phyloP scores from a whole-genome alignment of 371 early-diverging fungal species.

The Apophysomyces trapeziformis region DNA sequence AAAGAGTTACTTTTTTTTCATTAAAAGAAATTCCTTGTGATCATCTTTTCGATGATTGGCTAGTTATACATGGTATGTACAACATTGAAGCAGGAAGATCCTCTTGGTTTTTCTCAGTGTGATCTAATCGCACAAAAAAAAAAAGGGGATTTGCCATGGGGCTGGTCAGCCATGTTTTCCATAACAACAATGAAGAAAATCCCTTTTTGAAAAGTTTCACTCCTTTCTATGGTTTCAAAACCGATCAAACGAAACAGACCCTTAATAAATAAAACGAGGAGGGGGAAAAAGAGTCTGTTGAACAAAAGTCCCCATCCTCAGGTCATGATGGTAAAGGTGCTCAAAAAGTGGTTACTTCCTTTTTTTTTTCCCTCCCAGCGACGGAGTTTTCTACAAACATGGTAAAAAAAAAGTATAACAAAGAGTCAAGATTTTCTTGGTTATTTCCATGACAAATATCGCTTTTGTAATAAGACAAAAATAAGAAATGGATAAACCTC shows the following conservation, averaged over 20 bases:
- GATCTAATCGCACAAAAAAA: background rate
- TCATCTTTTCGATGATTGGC: background rate
- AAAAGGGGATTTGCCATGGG: too few species aligned
- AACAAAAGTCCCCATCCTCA: too few species aligned
- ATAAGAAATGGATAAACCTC: background rate
- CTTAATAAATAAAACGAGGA: too few species aligned
- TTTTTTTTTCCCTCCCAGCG: slow-evolving; percentile 2
- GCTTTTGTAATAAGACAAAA: background rate
- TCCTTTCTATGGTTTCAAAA: too few species aligned
- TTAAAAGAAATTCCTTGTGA: slow-evolving; percentile 11
- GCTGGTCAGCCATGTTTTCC: too few species aligned
- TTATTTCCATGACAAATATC: background rate
- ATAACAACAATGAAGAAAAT: too few species aligned
- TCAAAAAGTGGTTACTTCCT: background rate
- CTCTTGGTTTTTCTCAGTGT: background rate
- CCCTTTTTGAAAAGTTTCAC: too few species aligned
- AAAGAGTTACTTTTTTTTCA: background rate
- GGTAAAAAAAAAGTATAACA: background rate
- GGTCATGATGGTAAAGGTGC: background rate
- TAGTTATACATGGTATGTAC: background rate
- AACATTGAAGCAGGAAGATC: background rate
- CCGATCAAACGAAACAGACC: too few species aligned
- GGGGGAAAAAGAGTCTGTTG: too few species aligned
- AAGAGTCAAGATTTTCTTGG: background rate
- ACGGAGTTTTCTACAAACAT: background rate